Conservation (phyloP, 2,329 filamentous ascomycete genomes). For the Alternaria hordeiaustralica region DNA sequence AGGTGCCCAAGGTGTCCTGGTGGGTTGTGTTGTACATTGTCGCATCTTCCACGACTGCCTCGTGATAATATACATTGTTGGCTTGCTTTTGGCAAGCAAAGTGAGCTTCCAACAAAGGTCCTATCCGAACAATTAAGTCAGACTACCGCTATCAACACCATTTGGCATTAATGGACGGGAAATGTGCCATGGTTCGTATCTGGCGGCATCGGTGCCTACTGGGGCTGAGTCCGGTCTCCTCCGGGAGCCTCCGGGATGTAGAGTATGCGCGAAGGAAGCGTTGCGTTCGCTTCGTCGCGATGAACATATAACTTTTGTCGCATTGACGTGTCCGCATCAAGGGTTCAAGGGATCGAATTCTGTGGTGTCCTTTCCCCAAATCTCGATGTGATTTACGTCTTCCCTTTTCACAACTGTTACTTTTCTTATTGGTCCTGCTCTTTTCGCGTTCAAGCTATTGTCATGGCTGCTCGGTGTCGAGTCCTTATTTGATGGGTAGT, state of each 20-base stretch:
- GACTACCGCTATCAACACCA: background rate
- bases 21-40: background rate
- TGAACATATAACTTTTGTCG: background rate
- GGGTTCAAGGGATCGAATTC: constrained; percentile 41
- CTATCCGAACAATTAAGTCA: background rate
- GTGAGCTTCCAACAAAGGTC: background rate
- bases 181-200: background rate
- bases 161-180: background rate
- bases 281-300: background rate
- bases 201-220: background rate
- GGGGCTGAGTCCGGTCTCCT: background rate
- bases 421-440: constrained; percentile 36
- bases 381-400: constrained; percentile 51
- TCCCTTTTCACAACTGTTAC: constrained; percentile 43
- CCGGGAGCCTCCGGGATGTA: background rate
- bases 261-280: background rate
- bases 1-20: background rate
- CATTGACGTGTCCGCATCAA: constrained; percentile 9
- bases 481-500: constrained; percentile 28
- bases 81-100: background rate
- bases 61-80: background rate
- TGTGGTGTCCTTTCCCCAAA: constrained; percentile 53
- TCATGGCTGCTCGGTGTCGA: constrained; percentile 16
- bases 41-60: background rate
- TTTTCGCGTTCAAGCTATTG: constrained; percentile 35